A percentile compares a stretch with the other conserved stretches of the same genome.
Evolutionary conservation across 768 basidiomycete genomes (phyloP).

Genomic region (Panellus pusillus): DNA sequence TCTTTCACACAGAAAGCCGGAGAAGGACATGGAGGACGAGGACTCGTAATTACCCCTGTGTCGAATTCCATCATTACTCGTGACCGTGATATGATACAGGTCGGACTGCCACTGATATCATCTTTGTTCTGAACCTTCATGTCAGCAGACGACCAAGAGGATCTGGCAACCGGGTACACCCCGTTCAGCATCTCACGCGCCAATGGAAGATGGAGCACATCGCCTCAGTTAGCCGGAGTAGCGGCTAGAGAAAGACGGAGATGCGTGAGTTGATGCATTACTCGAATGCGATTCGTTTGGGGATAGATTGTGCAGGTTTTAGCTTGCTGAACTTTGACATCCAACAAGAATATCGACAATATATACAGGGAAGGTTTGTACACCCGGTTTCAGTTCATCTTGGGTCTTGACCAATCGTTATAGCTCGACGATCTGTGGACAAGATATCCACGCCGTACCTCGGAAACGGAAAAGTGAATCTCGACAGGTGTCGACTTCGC

Average conservation of each 20-base stretch:
- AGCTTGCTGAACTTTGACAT: conserved; percentile 60
- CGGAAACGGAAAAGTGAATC: conserved; percentile 33
- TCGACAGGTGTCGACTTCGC: conserved; percentile 49
- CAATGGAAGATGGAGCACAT: conserved; percentile 59
- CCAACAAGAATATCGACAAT: conserved; percentile 68
- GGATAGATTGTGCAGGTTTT: conserved; percentile 34
- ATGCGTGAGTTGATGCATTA: conserved; percentile 54
- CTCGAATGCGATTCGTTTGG: background rate
- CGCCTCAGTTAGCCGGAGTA: conserved; percentile 74
- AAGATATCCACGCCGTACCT: conserved; percentile 30
- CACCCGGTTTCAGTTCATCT: background rate
- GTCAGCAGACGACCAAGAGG: too few relatives aligned
- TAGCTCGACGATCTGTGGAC: conserved; percentile 54
- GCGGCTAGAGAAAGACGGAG: conserved; percentile 75
- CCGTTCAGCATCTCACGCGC: background rate
- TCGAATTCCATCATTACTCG: too few relatives aligned
- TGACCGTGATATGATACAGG: too few relatives aligned
- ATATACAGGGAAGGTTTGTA: conserved; percentile 60
- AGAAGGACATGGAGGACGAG: too few relatives aligned
- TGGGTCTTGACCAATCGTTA: background rate
- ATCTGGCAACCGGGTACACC: too few relatives aligned
- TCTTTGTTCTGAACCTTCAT: too few relatives aligned
- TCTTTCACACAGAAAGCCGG: too few relatives aligned
- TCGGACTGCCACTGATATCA: too few relatives aligned
- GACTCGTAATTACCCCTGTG: too few relatives aligned